Evolutionary conservation across 305 asterid species (phyloP).

Genomic region (Rubia balearica): DNA sequence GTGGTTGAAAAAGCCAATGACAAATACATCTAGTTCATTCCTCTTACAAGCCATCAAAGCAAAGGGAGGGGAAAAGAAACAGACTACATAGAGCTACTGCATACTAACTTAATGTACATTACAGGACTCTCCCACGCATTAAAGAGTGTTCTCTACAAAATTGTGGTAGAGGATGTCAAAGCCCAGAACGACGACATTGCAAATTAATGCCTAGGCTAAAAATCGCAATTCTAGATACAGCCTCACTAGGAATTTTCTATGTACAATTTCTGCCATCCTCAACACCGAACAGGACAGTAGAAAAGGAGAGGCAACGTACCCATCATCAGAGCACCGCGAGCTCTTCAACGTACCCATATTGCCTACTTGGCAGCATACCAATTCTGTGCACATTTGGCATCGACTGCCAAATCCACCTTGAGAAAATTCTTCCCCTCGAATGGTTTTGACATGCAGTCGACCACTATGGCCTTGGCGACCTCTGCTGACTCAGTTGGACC

Average conservation of each 20-base stretch:
- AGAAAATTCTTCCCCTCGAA: slow-evolving; percentile 75
- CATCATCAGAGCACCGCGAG: background rate
- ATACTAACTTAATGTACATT: background rate
- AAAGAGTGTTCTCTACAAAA: background rate
- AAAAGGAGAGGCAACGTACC: background rate
- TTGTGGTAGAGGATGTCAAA: background rate
- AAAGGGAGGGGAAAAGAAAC: background rate
- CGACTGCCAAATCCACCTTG: slow-evolving; percentile 79
- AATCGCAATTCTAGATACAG: background rate
- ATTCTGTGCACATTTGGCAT: slow-evolving; percentile 89
- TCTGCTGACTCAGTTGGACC: slow-evolving; percentile 87
- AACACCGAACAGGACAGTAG: slow-evolving; percentile 6
- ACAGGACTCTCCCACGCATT: background rate
- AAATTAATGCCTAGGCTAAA: background rate
- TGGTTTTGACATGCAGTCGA: slow-evolving; percentile 85
- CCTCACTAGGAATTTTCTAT: slow-evolving; percentile 2
- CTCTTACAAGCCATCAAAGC: background rate
- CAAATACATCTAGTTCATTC: background rate
- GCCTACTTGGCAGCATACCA: slow-evolving; percentile 93
- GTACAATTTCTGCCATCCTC: slow-evolving; percentile 6
- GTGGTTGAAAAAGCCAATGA: background rate
- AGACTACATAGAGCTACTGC: slow-evolving; percentile 1
- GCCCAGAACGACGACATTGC: background rate
- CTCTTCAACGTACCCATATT: background rate
- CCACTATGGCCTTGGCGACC: slow-evolving; percentile 82